Conservation (phyloP, 805 yeast species). For the Cyberlindnera meyerae region DNA sequence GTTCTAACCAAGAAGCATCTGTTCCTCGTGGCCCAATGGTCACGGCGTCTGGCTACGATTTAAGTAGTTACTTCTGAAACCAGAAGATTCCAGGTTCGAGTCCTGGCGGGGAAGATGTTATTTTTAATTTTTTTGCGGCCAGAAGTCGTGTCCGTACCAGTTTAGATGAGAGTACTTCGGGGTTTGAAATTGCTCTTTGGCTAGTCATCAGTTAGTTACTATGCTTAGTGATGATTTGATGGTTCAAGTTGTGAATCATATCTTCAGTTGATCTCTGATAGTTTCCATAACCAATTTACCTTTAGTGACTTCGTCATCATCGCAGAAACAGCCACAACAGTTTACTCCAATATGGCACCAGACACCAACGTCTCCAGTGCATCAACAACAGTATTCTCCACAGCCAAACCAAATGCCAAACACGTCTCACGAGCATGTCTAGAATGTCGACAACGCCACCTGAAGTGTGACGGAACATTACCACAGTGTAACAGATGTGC, state of each 20-base stretch:
- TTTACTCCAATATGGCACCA: no score
- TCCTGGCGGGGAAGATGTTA: conserved; percentile 31
- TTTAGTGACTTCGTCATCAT: no score
- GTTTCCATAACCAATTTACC: no score
- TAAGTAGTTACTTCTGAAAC: conserved; percentile 37
- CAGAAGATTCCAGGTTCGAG: conserved; percentile 34
- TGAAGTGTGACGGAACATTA: conserved; percentile 44
- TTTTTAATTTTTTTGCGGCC: no score
- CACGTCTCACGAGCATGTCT: conserved; percentile 47
- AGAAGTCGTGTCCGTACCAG: not conserved
- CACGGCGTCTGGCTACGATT: conserved; percentile 72
- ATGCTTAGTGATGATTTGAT: no score
- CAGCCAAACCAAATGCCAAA: conserved; percentile 24
- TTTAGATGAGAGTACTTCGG: not conserved
- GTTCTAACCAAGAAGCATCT: conserved; percentile 23
- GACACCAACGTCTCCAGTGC: no score
- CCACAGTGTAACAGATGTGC: conserved; percentile 43
- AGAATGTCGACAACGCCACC: conserved; percentile 46
- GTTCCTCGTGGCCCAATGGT: conserved; percentile 75
- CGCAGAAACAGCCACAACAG: no score
- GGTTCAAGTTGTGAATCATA: no score
- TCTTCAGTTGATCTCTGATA: no score
- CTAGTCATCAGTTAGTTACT: no score
- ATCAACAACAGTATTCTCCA: no score
- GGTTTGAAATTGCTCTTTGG: not conserved